Percentiles rank a stretch among this genome's conserved stretches.
These are phyloP conservation scores for Yamadazyma philogaea DNA, from an alignment of 805 yeast species.

Conservation along the genomic window DNA sequence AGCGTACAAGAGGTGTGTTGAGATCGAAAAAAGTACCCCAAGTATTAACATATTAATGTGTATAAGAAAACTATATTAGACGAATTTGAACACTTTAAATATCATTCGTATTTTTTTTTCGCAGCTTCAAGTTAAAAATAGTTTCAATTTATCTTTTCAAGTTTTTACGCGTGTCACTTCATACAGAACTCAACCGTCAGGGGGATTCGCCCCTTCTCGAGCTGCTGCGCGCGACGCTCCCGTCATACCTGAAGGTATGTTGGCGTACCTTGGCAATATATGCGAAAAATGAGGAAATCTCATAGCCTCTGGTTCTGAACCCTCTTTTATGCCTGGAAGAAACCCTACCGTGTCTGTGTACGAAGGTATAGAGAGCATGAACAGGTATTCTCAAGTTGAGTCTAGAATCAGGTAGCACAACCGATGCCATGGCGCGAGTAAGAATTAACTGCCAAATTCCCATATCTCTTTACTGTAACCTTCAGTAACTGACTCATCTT, in stretches of 20 bases:
- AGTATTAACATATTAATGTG: not conserved
- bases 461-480: constrained; percentile 36
- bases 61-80: not conserved
- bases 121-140: constrained; percentile 3
- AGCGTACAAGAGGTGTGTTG: not conserved
- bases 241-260: too few species aligned
- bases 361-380: not conserved
- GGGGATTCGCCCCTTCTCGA: not conserved
- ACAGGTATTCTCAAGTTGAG: too few species aligned
- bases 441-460: constrained; percentile 17
- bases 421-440: too few species aligned
- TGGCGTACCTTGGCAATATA: too few species aligned
- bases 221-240: not conserved
- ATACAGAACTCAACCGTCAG: too few species aligned
- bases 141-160: not conserved
- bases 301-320: constrained; percentile 6
- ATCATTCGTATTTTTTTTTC: constrained; percentile 2
- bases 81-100: not conserved
- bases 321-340: not conserved
- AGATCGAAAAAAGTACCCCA: not conserved
- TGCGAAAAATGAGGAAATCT: not conserved
- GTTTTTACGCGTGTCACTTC: not conserved
- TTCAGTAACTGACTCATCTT: constrained; percentile 60
- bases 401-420: too few species aligned
- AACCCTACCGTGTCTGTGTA: not conserved